These are phyloP conservation scores for Candolleomyces aberdarensis DNA, from an alignment of 768 basidiomycete genomes.

Conservation along the genomic window DNA sequence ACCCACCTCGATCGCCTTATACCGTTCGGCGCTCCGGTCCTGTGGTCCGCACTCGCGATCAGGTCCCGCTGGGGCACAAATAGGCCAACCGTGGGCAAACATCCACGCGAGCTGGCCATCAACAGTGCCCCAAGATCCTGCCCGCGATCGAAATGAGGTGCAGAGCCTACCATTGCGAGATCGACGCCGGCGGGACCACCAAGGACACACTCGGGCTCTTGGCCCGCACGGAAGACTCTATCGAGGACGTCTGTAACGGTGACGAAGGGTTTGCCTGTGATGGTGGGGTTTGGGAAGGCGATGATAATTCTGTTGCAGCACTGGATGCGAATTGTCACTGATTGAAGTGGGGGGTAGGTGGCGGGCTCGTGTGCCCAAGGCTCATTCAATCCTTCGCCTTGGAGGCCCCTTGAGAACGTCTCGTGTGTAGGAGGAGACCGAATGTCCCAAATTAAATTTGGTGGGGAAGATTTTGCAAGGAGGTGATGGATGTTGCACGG, in stretches of 20 bases:
- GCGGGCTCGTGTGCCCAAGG: background rate
- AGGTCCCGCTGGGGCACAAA: too few relatives aligned
- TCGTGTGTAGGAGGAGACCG: background rate
- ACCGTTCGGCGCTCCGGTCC: background rate
- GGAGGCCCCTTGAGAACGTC: background rate
- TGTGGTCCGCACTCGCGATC: background rate
- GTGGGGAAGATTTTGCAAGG: background rate
- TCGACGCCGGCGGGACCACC: too few relatives aligned
- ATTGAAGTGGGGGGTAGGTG: background rate
- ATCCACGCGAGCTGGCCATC: too few relatives aligned
- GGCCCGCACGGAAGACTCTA: too few relatives aligned
- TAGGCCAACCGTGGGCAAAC: too few relatives aligned
- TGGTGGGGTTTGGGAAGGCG: background rate
- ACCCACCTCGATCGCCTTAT: background rate
- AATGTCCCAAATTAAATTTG: background rate
- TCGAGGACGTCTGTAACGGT: background rate
- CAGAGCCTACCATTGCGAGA: too few relatives aligned
- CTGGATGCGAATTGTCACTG: background rate
- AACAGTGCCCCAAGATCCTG: too few relatives aligned
- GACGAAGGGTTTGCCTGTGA: background rate
- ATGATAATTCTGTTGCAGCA: background rate
- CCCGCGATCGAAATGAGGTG: too few relatives aligned
- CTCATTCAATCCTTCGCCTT: background rate
- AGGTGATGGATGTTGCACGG: background rate
- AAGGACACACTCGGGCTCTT: too few relatives aligned